A percentile compares a stretch with the other conserved stretches of the same genome.
Conservation (phyloP, 2,329 filamentous ascomycete species). For the Ceratocystis albifundus region DNA sequence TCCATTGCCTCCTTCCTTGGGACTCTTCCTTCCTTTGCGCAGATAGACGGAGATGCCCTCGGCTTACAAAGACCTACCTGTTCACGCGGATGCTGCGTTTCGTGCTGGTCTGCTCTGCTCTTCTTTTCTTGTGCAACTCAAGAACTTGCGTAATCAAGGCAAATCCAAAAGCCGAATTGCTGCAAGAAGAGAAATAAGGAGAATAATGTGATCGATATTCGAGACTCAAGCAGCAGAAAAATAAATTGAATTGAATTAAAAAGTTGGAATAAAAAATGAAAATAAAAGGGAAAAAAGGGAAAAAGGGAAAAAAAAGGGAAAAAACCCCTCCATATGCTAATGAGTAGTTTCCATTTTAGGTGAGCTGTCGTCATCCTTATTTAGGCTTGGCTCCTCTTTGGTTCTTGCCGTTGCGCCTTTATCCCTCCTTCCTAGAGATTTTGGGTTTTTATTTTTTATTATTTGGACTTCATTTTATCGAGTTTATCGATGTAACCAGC, state of each 20-base stretch:
- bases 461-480: neutral
- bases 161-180: neutral
- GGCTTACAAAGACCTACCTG: neutral
- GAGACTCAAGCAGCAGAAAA: neutral
- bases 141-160: neutral
- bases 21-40: too few species aligned
- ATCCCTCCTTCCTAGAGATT: neutral
- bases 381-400: neutral
- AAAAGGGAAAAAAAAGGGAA: too few species aligned
- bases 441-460: neutral
- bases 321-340: neutral
- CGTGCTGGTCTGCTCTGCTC: neutral
- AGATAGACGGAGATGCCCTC: neutral
- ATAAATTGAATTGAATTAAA: too few species aligned
- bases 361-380: constrained; percentile 6
- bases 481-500: neutral
- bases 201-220: neutral
- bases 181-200: neutral
- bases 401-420: neutral
- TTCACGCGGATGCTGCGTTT: neutral
- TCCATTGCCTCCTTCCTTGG: too few species aligned
- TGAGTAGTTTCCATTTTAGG: neutral
- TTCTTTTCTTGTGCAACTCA: neutral
- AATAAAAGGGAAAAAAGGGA: too few species aligned
- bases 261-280: too few species aligned